Conservation (phyloP, 768 basidiomycete genomes). For the Termitomyces sp. region DNA sequence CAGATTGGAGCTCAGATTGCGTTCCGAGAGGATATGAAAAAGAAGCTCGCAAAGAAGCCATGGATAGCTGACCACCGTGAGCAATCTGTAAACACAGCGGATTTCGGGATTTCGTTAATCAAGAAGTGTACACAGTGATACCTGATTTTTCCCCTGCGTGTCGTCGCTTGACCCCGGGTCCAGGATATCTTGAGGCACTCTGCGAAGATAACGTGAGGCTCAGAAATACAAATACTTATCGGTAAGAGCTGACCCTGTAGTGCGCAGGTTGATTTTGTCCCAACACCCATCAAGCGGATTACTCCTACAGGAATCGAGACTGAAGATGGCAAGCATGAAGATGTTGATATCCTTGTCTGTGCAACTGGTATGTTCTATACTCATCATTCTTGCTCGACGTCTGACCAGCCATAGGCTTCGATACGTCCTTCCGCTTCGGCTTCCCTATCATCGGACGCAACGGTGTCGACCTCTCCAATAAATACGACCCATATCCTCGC, state of each 20-base stretch:
- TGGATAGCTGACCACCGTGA: constrained; percentile 58
- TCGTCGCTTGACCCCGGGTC: constrained; percentile 63
- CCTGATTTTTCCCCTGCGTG: constrained; percentile 58
- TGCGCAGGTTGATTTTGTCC: constrained; percentile 48
- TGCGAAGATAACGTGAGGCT: constrained; percentile 53
- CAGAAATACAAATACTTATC: background rate
- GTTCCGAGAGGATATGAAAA: constrained; percentile 43
- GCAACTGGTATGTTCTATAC: constrained; percentile 44
- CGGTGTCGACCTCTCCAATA: constrained; percentile 49
- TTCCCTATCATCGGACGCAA: constrained; percentile 53
- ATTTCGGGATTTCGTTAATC: no score
- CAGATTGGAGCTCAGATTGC: constrained; percentile 30
- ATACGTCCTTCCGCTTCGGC: constrained; percentile 42
- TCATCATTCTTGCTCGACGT: background rate
- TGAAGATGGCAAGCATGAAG: constrained; percentile 47
- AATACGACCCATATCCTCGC: constrained; percentile 50
- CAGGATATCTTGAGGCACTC: constrained; percentile 64
- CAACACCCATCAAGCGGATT: constrained; percentile 46
- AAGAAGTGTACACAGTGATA: constrained; percentile 48
- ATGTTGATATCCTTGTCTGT: constrained; percentile 59
- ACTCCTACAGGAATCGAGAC: constrained; percentile 55
- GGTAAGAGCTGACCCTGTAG: background rate
- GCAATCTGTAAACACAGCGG: no score
- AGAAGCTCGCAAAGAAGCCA: constrained; percentile 51
- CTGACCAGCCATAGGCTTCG: constrained; percentile 39